These are phyloP conservation scores for Symbiodinium natans DNA, from an alignment of 73 alveolate genomes.

Conservation along the genomic window DNA sequence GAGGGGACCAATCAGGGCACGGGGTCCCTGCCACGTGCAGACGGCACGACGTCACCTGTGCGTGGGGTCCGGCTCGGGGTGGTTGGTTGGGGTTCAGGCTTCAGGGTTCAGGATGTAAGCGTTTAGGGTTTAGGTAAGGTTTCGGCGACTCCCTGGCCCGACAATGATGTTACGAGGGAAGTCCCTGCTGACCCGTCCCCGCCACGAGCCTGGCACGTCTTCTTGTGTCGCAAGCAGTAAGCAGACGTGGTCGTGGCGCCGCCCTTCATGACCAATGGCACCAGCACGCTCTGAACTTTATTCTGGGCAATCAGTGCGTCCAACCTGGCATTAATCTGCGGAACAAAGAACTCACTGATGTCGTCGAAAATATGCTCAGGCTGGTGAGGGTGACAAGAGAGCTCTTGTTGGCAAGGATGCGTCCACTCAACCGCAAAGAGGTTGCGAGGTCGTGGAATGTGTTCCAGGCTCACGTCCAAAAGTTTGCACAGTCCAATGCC, in stretches of 20 bases:
- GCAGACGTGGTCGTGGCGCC: background rate
- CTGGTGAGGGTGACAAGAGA: background rate
- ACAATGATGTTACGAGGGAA: too few species aligned
- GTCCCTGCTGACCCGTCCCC: too few species aligned
- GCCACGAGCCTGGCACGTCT: background rate
- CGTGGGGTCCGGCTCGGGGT: background rate
- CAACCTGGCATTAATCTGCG: background rate
- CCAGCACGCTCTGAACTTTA: background rate
- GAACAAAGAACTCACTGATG: background rate
- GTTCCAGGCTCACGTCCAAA: background rate
- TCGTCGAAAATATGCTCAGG: background rate
- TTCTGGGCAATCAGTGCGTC: background rate
- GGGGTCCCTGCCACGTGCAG: conserved; percentile 15
- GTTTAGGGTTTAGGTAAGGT: too few species aligned
- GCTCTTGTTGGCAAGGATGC: background rate
- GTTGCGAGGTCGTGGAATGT: background rate
- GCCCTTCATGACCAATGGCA: background rate
- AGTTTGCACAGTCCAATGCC: background rate
- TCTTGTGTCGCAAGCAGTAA: conserved; percentile 8
- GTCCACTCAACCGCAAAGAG: background rate
- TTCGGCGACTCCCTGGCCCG: too few species aligned
- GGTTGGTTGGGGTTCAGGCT: background rate
- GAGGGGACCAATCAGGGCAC: background rate
- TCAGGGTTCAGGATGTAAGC: too few species aligned
- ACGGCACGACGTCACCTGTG: background rate